Evolutionary conservation across 2,329 filamentous ascomycete species (phyloP), one percentile per base, ranked within the genome.

Genomic region (Atkinsonella hypoxylon): DNA sequence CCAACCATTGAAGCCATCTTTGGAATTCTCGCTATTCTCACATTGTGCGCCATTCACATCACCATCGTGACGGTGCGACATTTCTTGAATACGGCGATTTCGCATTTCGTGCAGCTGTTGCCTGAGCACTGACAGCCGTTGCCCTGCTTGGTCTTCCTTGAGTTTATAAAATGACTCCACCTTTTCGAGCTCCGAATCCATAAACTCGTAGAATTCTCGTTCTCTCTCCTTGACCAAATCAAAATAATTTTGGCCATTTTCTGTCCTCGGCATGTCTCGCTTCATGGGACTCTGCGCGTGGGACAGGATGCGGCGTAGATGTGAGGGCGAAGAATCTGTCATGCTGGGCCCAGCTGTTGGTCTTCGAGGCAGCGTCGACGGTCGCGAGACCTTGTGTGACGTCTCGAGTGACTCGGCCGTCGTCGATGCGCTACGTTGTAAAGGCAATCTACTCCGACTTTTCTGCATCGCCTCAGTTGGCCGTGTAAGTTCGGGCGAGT

Each of bases 31-130:
- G 38, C 57, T 56, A 43, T 55, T 56, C 11, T 47, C 46, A 31
- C 55, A 59, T 53, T 56, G 56, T 44, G 49, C 48, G 11, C 56
- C 45, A 15, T 58, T 53, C 9, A 62, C 52, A 61, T 70, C 52
- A 53, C 65, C 55, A 53, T 48, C 61, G 53, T 61, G 70, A 43
- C 67, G 61, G 43, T 71, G 69, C 53, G 76, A 67, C 51, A 89
- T 73, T 62, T 96, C 89, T 48, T 84, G 77, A 30, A 88, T 76
- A 20, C 91, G 82, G 13, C 85, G 79, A 63, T 94, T 89, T 43
- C 89, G 79, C 89, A 97, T 95, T 59, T 94, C 86, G 62, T 95
- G 90, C 32, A 98, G 75, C 64, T 98, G 93, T 48, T 89, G 81
- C 41, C 87, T 80, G 45, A 98, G 73, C 4, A 85, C 65, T 0